Evolutionary conservation across 305 asterid genomes (phyloP).

Genomic region (Fraxinus angustifolia): DNA sequence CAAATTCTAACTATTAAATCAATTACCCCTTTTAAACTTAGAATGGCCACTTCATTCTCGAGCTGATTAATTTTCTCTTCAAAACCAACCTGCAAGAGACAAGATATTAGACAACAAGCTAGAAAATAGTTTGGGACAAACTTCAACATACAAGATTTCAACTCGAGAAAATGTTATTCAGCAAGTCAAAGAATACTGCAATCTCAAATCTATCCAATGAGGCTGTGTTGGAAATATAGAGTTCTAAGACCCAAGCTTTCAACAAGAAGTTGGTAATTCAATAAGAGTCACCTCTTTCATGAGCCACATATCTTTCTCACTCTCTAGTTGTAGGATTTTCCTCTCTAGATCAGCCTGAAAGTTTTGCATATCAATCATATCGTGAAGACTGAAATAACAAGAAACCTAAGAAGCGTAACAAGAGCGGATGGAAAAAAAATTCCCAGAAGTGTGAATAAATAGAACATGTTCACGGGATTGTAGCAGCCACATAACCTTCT

Average conservation of each 20-base stretch:
- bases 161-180: background rate
- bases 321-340: slow-evolving; percentile 45
- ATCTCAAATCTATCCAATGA: background rate
- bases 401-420: background rate
- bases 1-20: slow-evolving; percentile 5
- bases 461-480: background rate
- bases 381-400: slow-evolving; percentile 8
- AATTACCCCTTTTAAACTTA: slow-evolving; percentile 47
- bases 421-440: background rate
- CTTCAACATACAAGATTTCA: slow-evolving; percentile 6
- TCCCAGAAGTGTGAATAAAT: background rate
- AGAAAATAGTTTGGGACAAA: background rate
- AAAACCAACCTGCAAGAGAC: slow-evolving; percentile 42
- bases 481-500: slow-evolving; percentile 8
- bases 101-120: background rate
- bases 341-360: slow-evolving; percentile 49
- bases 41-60: slow-evolving; percentile 43
- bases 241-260: slow-evolving; percentile 7
- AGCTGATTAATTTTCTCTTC: slow-evolving; percentile 41
- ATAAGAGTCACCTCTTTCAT: slow-evolving; percentile 39
- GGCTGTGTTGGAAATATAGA: slow-evolving; percentile 6
- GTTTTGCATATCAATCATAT: slow-evolving; percentile 11
- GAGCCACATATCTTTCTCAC: slow-evolving; percentile 43
- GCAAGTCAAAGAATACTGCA: slow-evolving; percentile 10
- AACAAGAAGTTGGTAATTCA: slow-evolving; percentile 2